These are phyloP conservation scores for Ramalina intermedia DNA, from an alignment of 495 filamentous ascomycete genomes.

Conservation along the genomic window DNA sequence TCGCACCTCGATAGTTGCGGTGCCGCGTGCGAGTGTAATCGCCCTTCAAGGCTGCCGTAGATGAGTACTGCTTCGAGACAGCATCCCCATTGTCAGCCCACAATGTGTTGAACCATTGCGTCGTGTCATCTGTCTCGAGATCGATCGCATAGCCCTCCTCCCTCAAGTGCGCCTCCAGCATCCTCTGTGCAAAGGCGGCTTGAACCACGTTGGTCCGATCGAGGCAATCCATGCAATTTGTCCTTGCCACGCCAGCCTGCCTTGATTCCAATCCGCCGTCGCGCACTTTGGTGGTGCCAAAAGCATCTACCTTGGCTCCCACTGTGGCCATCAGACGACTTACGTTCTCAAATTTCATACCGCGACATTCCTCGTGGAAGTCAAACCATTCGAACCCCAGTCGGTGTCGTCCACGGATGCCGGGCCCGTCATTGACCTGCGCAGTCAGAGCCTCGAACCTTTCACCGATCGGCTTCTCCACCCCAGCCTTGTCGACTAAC, in stretches of 20 bases:
- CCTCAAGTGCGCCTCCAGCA: constrained; percentile 60
- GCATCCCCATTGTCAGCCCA: constrained; percentile 87
- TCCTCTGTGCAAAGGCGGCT: constrained; percentile 64
- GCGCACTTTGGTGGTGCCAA: constrained; percentile 47
- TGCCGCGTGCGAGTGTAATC: constrained; percentile 87
- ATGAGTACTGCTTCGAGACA: constrained; percentile 55
- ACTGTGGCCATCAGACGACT: constrained; percentile 57
- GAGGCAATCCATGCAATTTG: constrained; percentile 96
- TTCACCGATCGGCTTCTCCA: constrained; percentile 63
- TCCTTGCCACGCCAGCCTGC: constrained; percentile 67
- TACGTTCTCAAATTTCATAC: constrained; percentile 96
- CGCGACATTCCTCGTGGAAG: constrained; percentile 77
- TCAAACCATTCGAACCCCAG: constrained; percentile 89
- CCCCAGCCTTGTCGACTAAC: constrained; percentile 72
- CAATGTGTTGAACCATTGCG: constrained; percentile 81
- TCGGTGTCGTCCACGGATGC: constrained; percentile 29
- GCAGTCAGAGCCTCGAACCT: constrained; percentile 54
- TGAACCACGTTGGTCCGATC: constrained; percentile 91
- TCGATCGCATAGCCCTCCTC: constrained; percentile 59
- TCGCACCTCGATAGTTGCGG: constrained; percentile 76
- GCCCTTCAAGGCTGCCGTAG: constrained; percentile 84
- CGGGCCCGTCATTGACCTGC: constrained; percentile 45
- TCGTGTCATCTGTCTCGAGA: constrained; percentile 52
- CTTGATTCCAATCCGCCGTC: constrained; percentile 33
- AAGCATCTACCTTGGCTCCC: constrained; percentile 43